These are phyloP conservation scores for Takakia lepidozioides DNA, from an alignment of 225 moss, liverwort and hornwort species.

Conservation along the genomic window DNA sequence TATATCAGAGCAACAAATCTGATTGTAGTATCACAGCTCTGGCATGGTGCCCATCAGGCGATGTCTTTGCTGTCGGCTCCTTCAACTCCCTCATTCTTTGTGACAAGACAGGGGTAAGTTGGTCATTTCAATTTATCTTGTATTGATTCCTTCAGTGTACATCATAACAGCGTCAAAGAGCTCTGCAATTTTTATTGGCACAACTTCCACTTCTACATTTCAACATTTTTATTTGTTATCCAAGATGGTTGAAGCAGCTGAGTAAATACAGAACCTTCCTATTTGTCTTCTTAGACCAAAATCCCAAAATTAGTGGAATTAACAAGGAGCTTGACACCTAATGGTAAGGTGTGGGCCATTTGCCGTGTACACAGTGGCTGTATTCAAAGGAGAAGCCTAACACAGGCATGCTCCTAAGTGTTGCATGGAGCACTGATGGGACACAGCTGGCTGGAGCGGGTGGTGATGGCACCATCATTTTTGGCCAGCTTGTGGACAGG, in stretches of 20 bases:
- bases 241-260: no score
- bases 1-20: slow-evolving; percentile 61
- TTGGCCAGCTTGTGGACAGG: slow-evolving; percentile 67
- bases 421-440: slow-evolving; percentile 88
- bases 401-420: slow-evolving; percentile 34
- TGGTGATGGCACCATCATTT: slow-evolving; percentile 39
- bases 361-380: slow-evolving; percentile 44
- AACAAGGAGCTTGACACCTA: not conserved
- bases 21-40: slow-evolving; percentile 51
- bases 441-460: slow-evolving; percentile 69
- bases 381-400: slow-evolving; percentile 50
- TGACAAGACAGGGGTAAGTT: slow-evolving; percentile 75
- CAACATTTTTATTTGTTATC: no score
- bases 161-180: no score
- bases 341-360: not conserved
- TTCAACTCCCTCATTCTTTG: slow-evolving; percentile 60
- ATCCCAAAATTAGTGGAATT: not conserved
- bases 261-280: no score
- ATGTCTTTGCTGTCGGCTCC: slow-evolving; percentile 63
- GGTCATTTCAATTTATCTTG: no score
- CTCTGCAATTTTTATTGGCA: no score
- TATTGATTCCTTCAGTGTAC: no score
- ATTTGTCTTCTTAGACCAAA: not conserved
- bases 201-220: no score
- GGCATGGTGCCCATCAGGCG: slow-evolving; percentile 85